Evolutionary conservation across 495 filamentous ascomycete genomes (phyloP), one percentile per base, ranked within the genome.

Genomic region (Geoglossum glabrum): DNA sequence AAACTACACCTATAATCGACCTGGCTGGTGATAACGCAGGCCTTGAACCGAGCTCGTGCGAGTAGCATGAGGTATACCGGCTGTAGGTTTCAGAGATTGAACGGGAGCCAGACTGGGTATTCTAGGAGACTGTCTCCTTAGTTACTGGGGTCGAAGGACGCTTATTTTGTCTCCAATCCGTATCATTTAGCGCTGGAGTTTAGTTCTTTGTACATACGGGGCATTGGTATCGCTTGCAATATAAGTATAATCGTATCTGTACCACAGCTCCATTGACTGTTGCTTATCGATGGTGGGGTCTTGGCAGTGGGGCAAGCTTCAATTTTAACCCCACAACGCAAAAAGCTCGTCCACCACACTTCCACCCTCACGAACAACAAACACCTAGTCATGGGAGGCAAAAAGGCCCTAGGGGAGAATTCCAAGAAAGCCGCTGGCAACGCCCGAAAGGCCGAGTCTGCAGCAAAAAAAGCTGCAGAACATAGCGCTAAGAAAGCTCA

Each of bases 361-460:
- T 52, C 25, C 23, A 19, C 17, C 3, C 28, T 52, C 49, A 28
- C 23, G 9, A 4, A 1, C 21, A 50, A 28, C 28, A 15, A 30
- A 28, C 23, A 52, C 17, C 49, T 26, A 21, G 25, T 49, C 15
- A 82, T 79, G 78, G 73, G 69, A 5, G 72, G 70, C 50, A 87
- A 86, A 71, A 93, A 87, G 71, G 73, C 71, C 57, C 73, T 66
- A 23, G 78, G 73, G 15, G 86, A 89, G 62, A 86, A 83, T 71
- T 83, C 79, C 64, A 97, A 95, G 75, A 97, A 97, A 73, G 90
- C 74, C 0, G 79, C 79, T 1, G 93, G 92, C 62, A 86, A 97
- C 64, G 89, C 90, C 58, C 76, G 88, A 73, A 98, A 98, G 75
- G 90, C 92, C 58, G 87, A 95, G 47, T 79, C 79, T 10, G 90